Conservation (phyloP, 768 basidiomycete genomes). For the Pulveroboletus sp. region DNA sequence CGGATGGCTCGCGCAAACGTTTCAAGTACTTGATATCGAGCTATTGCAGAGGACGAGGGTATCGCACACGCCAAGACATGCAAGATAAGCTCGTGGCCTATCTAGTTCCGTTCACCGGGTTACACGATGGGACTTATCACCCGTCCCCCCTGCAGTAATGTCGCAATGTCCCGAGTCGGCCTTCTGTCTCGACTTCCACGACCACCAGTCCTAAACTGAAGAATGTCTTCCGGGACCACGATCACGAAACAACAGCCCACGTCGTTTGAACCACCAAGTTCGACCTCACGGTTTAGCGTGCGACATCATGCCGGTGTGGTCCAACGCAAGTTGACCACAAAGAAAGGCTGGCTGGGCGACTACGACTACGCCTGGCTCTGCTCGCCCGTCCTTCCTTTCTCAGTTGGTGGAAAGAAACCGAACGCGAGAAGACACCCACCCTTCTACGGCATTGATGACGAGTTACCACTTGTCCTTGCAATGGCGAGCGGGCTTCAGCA, state of each 20-base stretch:
- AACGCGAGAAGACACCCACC: constrained; percentile 44
- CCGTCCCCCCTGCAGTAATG: too few species aligned
- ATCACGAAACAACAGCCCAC: constrained; percentile 17
- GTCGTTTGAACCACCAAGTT: constrained; percentile 8
- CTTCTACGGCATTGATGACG: constrained; percentile 70
- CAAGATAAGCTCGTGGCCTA: background rate
- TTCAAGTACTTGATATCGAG: background rate
- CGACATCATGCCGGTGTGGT: constrained; percentile 10
- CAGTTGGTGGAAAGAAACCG: constrained; percentile 28
- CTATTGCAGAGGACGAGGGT: background rate
- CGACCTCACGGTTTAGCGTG: constrained; percentile 2
- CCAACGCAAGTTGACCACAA: constrained; percentile 40
- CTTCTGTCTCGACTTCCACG: background rate
- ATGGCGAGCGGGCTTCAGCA: constrained; percentile 72
- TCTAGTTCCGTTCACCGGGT: background rate
- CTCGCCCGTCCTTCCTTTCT: constrained; percentile 60
- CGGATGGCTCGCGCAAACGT: too few species aligned
- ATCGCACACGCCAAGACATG: too few species aligned
- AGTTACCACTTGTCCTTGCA: constrained; percentile 69
- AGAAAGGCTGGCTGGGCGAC: constrained; percentile 77
- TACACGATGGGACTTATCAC: background rate
- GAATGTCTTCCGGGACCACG: constrained; percentile 15
- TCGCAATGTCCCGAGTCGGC: background rate
- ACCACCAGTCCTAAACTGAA: background rate
- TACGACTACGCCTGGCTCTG: constrained; percentile 79